phyloP scores from a whole-genome alignment of 2,329 filamentous ascomycete genomes.

The Penicillium psychrosexuale region DNA sequence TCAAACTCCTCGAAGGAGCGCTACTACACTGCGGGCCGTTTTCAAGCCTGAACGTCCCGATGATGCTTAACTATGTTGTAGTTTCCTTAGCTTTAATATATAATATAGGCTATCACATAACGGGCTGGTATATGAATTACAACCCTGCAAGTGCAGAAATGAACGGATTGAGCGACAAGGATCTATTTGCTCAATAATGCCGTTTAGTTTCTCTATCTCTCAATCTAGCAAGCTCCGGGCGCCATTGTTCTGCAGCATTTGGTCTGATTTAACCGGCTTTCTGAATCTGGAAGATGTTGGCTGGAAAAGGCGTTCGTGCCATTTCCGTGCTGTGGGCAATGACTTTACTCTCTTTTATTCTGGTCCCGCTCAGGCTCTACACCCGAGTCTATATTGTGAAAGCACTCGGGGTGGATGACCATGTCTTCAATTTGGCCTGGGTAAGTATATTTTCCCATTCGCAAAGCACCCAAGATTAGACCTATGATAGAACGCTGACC shows the following conservation, averaged over 20 bases:
- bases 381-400: conserved; percentile 12
- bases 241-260: not conserved
- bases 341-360: conserved; percentile 20
- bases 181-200: too few relatives aligned
- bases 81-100: not conserved
- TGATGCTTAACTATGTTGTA: too few relatives aligned
- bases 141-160: not conserved
- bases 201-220: too few relatives aligned
- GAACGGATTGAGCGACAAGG: not conserved
- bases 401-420: too few relatives aligned
- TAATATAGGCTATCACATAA: not conserved
- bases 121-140: too few relatives aligned
- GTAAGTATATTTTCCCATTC: too few relatives aligned
- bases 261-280: not conserved
- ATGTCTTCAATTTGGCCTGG: too few relatives aligned
- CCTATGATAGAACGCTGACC: too few relatives aligned
- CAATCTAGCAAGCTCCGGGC: not conserved
- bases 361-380: conserved; percentile 26
- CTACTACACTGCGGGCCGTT: not conserved
- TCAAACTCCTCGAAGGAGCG: not conserved
- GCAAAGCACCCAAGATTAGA: too few relatives aligned
- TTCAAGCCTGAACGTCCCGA: not conserved
- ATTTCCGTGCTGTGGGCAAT: conserved; percentile 27
- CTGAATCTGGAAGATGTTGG: conserved; percentile 9
- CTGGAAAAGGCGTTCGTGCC: conserved; percentile 14